phyloP scores from a whole-genome alignment of 1,139 yeast species.

The Saccharomyces hybrid region DNA sequence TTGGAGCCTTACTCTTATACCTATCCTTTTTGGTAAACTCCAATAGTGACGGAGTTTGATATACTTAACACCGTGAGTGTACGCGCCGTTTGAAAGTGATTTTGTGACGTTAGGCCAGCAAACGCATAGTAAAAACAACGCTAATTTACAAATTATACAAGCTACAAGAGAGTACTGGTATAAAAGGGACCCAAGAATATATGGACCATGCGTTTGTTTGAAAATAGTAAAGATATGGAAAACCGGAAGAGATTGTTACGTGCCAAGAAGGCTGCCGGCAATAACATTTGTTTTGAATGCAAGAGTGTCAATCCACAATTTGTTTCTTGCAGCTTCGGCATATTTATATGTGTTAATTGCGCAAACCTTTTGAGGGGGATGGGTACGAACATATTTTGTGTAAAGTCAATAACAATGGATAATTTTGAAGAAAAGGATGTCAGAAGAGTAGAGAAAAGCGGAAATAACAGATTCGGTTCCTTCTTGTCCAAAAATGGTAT shows the following conservation, averaged over 20 bases:
- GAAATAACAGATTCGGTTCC: slow-evolving; percentile 44
- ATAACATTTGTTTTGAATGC: slow-evolving; percentile 88
- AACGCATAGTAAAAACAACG: not conserved
- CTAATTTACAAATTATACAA: not conserved
- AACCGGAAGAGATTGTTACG: slow-evolving; percentile 70
- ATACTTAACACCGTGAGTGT: not conserved
- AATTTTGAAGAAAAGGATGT: slow-evolving; percentile 89
- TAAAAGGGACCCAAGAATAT: not conserved
- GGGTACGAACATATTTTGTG: slow-evolving; percentile 93
- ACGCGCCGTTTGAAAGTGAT: not conserved
- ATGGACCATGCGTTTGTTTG: slow-evolving; percentile 24
- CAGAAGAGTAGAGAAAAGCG: slow-evolving; percentile 83
- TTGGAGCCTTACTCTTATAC: not conserved
- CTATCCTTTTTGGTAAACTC: not conserved
- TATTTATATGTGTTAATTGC: slow-evolving; percentile 90
- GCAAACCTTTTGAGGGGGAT: slow-evolving; percentile 91
- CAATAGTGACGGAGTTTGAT: not conserved
- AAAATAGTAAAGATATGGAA: slow-evolving; percentile 85
- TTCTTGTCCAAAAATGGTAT: not conserved
- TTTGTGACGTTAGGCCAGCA: not conserved
- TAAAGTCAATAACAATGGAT: slow-evolving; percentile 90
- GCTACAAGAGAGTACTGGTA: not conserved
- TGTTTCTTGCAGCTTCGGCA: slow-evolving; percentile 96
- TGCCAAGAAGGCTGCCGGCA: slow-evolving; percentile 68
- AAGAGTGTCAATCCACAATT: slow-evolving; percentile 91